Evolutionary conservation across 2,329 filamentous ascomycete species (phyloP).

Genomic region (Cadophora luteo-olivacea): DNA sequence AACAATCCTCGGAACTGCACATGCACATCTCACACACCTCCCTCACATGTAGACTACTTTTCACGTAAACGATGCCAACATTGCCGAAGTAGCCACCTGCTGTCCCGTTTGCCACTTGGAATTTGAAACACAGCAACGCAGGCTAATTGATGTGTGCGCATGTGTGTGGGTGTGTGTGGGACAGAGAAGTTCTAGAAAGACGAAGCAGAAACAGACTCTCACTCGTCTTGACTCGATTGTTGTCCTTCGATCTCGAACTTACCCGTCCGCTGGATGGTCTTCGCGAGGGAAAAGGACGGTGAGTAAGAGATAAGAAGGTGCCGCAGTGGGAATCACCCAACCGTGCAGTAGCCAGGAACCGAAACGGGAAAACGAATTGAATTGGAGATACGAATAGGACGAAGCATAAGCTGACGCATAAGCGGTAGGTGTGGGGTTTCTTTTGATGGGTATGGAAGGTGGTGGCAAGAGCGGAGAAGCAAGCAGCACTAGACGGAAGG

Average conservation of each 20-base stretch:
- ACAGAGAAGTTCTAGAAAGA: neutral
- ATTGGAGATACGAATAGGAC: neutral
- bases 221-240: neutral
- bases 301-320: neutral
- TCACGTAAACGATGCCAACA: neutral
- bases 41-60: neutral
- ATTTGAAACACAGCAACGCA: slow-evolving; percentile 4
- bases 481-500: neutral
- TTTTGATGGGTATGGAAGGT: neutral
- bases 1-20: neutral
- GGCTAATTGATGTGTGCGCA: neutral
- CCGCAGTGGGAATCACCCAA: neutral
- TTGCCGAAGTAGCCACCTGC: neutral
- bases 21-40: neutral
- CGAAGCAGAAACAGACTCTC: neutral
- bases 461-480: slow-evolving; percentile 2
- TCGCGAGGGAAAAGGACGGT: neutral
- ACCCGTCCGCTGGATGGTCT: neutral
- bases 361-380: neutral
- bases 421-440: neutral
- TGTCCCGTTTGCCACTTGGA: neutral
- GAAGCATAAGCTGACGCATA: neutral
- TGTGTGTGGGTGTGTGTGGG: neutral
- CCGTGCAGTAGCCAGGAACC: neutral
- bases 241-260: neutral